These are phyloP conservation scores for Penicillium waksmanii DNA, from an alignment of 495 filamentous ascomycete species.

Conservation along the genomic window DNA sequence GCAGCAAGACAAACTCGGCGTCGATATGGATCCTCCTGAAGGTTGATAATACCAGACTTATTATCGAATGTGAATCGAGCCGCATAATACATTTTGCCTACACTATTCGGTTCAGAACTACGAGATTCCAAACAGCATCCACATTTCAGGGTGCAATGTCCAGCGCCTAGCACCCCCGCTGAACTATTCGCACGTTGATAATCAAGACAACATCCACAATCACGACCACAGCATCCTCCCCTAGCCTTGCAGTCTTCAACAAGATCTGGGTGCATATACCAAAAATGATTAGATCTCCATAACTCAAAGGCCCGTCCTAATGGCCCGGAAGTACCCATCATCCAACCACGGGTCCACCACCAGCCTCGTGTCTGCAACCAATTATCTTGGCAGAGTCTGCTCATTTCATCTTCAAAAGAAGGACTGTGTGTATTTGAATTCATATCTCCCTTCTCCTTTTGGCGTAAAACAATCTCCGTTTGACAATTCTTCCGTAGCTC, in stretches of 20 bases:
- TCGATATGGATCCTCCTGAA: background rate
- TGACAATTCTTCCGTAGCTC: slow-evolving; percentile 16
- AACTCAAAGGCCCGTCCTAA: slow-evolving; percentile 14
- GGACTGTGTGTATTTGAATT: background rate
- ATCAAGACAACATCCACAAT: slow-evolving; percentile 19
- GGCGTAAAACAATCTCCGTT: slow-evolving; percentile 13
- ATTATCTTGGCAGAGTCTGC: background rate
- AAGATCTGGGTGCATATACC: slow-evolving; percentile 17
- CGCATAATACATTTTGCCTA: slow-evolving; percentile 2
- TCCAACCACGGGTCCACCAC: slow-evolving; percentile 5
- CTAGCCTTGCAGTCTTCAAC: slow-evolving; percentile 18
- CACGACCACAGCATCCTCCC: slow-evolving; percentile 15
- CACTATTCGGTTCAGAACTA: slow-evolving; percentile 7
- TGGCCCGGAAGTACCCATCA: slow-evolving; percentile 3
- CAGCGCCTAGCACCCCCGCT: slow-evolving; percentile 12
- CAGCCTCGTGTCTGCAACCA: slow-evolving; percentile 5
- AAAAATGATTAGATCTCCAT: slow-evolving; percentile 16
- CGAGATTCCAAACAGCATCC: slow-evolving; percentile 10
- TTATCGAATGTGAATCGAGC: slow-evolving; percentile 2
- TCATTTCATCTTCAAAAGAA: slow-evolving; percentile 6
- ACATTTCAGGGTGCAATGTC: slow-evolving; percentile 14
- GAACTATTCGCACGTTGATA: slow-evolving; percentile 14
- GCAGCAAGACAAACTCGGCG: slow-evolving; percentile 2
- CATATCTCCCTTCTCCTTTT: slow-evolving; percentile 6
- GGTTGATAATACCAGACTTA: background rate